These are phyloP conservation scores for Oryza punctata DNA, from an alignment of 176 grass and related monocot species.

Conservation along the genomic window DNA sequence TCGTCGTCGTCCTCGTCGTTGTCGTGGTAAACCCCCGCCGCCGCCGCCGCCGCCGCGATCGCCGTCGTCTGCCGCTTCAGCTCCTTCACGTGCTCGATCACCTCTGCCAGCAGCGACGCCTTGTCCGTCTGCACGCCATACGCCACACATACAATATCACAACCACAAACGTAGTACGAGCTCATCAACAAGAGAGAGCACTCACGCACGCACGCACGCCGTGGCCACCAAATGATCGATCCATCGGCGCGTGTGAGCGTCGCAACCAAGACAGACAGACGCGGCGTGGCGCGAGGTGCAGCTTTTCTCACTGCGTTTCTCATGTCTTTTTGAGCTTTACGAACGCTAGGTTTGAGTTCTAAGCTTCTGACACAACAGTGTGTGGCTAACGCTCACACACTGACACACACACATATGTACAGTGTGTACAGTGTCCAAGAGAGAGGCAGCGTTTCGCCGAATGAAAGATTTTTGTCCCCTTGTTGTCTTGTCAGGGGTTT, in stretches of 20 bases:
- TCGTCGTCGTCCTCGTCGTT: not conserved
- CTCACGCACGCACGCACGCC: not conserved
- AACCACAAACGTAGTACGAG: not conserved
- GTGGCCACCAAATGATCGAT: not conserved
- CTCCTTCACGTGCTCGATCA: constrained; percentile 96
- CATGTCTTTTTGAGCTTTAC: constrained; percentile 52
- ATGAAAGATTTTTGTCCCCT: constrained; percentile 34
- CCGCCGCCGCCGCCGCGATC: constrained; percentile 48
- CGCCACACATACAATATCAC: constrained; percentile 18
- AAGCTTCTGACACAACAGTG: constrained; percentile 49
- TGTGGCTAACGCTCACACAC: not conserved
- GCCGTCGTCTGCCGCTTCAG: constrained; percentile 90
- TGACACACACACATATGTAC: not conserved
- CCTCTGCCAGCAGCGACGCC: constrained; percentile 92
- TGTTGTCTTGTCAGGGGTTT: constrained; percentile 33
- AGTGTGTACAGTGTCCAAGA: not conserved
- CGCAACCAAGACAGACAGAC: not conserved
- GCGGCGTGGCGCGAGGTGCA: constrained; percentile 19
- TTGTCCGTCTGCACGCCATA: constrained; percentile 74
- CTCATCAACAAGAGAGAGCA: constrained; percentile 12
- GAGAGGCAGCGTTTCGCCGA: constrained; percentile 34
- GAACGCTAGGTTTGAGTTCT: not conserved
- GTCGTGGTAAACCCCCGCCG: not conserved
- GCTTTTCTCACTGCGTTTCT: constrained; percentile 35
- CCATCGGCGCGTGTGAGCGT: constrained; percentile 7